Evolutionary conservation across 2,329 filamentous ascomycete genomes (phyloP).

Genomic region (Diaporthe citri): DNA sequence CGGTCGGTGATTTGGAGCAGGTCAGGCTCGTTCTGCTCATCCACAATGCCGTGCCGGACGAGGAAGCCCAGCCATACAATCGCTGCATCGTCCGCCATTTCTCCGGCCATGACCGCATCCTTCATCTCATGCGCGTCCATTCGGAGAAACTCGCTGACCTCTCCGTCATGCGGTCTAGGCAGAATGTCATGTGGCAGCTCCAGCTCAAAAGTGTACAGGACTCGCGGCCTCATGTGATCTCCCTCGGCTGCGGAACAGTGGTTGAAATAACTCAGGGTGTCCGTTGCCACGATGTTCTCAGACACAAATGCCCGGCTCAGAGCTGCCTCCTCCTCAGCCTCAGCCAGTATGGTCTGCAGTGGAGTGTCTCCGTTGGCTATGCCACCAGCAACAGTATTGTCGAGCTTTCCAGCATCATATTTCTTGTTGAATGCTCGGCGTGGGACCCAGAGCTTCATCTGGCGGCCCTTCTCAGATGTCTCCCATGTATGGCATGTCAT

Average conservation of each 20-base stretch:
- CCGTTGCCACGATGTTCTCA: neutral
- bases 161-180: neutral
- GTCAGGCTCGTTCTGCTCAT: slow-evolving; percentile 12
- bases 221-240: neutral
- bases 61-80: slow-evolving; percentile 19
- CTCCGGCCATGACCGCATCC: neutral
- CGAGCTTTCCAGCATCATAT: neutral
- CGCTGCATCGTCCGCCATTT: slow-evolving; percentile 18
- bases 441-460: neutral
- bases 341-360: neutral
- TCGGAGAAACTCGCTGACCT: slow-evolving; percentile 15
- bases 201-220: neutral
- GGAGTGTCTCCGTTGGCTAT: neutral
- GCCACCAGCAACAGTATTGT: slow-evolving; percentile 1
- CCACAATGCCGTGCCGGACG: slow-evolving; percentile 6
- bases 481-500: neutral
- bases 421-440: neutral
- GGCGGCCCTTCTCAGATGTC: neutral
- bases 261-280: neutral
- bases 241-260: neutral
- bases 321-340: neutral
- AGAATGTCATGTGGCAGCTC: neutral
- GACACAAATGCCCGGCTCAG: neutral
- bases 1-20: slow-evolving; percentile 1
- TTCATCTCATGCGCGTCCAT: neutral